phyloP scores from a whole-genome alignment of 495 filamentous ascomycete genomes.

The Podospora anserina region DNA sequence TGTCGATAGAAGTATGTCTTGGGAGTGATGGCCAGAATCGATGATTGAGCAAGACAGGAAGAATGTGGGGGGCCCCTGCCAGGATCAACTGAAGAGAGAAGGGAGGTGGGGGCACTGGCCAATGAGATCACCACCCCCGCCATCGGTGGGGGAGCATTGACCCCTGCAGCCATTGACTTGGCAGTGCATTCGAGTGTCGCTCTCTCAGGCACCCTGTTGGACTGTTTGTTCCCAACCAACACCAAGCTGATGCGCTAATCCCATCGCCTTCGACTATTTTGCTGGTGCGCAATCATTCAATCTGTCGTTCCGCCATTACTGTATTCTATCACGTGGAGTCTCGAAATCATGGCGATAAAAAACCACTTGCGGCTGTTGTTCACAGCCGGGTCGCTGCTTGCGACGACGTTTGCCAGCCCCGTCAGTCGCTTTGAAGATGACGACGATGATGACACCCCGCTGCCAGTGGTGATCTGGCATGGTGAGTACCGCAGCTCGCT shows the following conservation, averaged over 20 bases:
- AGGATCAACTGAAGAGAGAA: neutral
- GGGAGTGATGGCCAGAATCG: neutral
- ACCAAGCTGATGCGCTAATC: neutral
- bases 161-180: neutral
- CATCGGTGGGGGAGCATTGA: neutral
- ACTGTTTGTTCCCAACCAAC: neutral
- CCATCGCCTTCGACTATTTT: neutral
- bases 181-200: neutral
- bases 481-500: conserved; percentile 46
- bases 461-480: conserved; percentile 94
- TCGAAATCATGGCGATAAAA: conserved; percentile 23
- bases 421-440: conserved; percentile 17
- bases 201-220: neutral
- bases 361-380: conserved; percentile 23
- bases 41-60: neutral
- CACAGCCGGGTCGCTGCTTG: conserved; percentile 31
- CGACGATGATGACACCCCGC: conserved; percentile 55
- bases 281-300: neutral
- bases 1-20: neutral
- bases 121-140: neutral
- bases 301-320: neutral
- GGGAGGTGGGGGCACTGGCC: neutral
- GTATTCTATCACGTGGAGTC: conserved; percentile 1
- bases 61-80: neutral
- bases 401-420: conserved; percentile 27